Evolutionary conservation across 2,329 filamentous ascomycete genomes (phyloP).

Genomic region (Ophioceras dolichostomum): DNA sequence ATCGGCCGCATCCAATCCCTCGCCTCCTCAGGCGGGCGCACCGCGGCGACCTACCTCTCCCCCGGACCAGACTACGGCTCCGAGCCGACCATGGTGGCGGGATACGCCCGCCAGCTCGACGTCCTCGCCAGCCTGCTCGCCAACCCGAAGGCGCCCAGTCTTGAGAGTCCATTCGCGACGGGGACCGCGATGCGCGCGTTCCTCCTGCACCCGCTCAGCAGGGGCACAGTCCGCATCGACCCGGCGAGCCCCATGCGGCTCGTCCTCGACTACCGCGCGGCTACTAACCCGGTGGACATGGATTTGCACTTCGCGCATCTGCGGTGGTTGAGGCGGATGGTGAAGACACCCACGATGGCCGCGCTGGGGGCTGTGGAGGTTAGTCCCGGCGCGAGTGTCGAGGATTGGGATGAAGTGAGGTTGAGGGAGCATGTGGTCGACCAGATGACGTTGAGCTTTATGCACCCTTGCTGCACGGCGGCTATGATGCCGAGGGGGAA

Average conservation of each 20-base stretch:
- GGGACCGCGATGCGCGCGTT: constrained; percentile 3
- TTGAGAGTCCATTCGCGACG: constrained; percentile 4
- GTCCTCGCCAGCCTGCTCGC: constrained; percentile 31
- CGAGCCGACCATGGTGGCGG: background rate
- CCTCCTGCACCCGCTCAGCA: constrained; percentile 3
- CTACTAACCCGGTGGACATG: constrained; percentile 4
- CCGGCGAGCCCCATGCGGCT: constrained; percentile 2
- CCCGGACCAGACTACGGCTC: constrained; percentile 5
- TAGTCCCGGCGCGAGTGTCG: constrained; percentile 1
- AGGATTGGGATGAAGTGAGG: constrained; percentile 1
- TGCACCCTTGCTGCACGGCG: constrained; percentile 10
- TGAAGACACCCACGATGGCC: constrained; percentile 4
- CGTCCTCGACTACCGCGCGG: constrained; percentile 4
- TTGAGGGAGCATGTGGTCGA: constrained; percentile 1
- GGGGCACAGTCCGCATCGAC: constrained; percentile 4
- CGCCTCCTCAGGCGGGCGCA: constrained; percentile 4
- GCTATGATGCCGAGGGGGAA: constrained; percentile 9
- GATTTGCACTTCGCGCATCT: constrained; percentile 2
- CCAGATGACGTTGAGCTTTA: constrained; percentile 1
- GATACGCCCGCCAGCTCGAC: constrained; percentile 25
- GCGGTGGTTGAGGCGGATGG: background rate
- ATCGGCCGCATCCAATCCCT: constrained; percentile 12
- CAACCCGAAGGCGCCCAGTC: constrained; percentile 1
- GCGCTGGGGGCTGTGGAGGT: constrained; percentile 4
- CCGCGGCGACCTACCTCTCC: constrained; percentile 14